phyloP scores from a whole-genome alignment of 2,329 filamentous ascomycete species.

The Penicillium hordei region DNA sequence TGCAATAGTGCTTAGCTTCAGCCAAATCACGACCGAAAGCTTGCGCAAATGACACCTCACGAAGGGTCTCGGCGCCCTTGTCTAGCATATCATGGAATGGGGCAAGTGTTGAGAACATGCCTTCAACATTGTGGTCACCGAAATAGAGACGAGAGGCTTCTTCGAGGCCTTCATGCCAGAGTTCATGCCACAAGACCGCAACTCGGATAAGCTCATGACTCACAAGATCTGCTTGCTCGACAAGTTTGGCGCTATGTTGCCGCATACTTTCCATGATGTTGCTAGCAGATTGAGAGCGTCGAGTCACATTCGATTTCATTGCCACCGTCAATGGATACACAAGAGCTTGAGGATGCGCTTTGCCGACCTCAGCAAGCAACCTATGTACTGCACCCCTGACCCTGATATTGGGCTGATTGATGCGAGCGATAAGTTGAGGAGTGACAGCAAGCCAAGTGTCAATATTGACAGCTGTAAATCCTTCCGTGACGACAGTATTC shows the following conservation, averaged over 20 bases:
- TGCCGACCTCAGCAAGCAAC: slow-evolving; percentile 85
- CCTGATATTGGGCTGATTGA: slow-evolving; percentile 89
- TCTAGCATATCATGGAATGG: slow-evolving; percentile 91
- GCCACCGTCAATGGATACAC: slow-evolving; percentile 97
- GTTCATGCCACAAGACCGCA: slow-evolving; percentile 96
- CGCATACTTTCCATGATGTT: slow-evolving; percentile 99
- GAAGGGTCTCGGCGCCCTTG: slow-evolving; percentile 83
- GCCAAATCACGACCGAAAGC: slow-evolving; percentile 93
- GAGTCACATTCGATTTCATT: slow-evolving; percentile 89
- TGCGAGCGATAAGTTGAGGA: slow-evolving; percentile 92
- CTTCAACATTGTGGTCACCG: slow-evolving; percentile 93
- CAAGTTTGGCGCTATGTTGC: slow-evolving; percentile 85
- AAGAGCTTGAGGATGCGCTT: slow-evolving; percentile 90
- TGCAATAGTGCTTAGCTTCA: slow-evolving; percentile 94
- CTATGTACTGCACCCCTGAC: slow-evolving; percentile 91
- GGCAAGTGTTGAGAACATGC: slow-evolving; percentile 89
- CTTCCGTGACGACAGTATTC: slow-evolving; percentile 82
- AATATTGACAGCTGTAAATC: slow-evolving; percentile 86
- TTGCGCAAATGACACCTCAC: slow-evolving; percentile 96
- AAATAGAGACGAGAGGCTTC: slow-evolving; percentile 97
- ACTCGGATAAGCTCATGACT: slow-evolving; percentile 96
- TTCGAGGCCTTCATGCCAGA: slow-evolving; percentile 97
- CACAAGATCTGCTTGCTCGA: slow-evolving; percentile 92
- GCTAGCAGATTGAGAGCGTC: slow-evolving; percentile 81
- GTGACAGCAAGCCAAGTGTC: slow-evolving; percentile 99